Conservation (phyloP, 129 eudicot species). For the Logfia minima region DNA sequence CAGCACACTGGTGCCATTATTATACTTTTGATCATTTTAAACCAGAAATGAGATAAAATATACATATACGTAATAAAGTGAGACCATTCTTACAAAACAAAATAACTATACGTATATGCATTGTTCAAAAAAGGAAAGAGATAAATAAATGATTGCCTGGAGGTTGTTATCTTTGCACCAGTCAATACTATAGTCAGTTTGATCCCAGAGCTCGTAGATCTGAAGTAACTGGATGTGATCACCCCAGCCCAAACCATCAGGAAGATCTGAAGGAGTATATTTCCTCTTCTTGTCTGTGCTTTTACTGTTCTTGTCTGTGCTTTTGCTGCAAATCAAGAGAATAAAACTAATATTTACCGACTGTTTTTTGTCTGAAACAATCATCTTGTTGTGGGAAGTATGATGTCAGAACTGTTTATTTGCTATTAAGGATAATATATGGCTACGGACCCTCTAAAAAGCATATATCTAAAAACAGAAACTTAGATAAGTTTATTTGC, state of each 20-base stretch:
- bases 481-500: background rate
- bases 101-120: background rate
- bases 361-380: background rate
- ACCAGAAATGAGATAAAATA: background rate
- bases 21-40: background rate
- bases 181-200: constrained; percentile 57
- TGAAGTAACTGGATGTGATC: constrained; percentile 96
- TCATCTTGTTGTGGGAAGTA: background rate
- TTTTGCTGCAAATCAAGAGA: constrained; percentile 50
- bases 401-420: background rate
- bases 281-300: constrained; percentile 79
- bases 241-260: constrained; percentile 89
- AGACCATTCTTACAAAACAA: constrained; percentile 9
- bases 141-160: constrained; percentile 47
- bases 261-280: constrained; percentile 64
- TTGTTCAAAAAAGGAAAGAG: background rate
- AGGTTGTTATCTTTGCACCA: constrained; percentile 90
- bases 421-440: constrained; percentile 4
- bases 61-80: background rate
- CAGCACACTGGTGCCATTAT: background rate
- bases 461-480: constrained; percentile 4
- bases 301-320: constrained; percentile 75
- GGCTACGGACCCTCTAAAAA: constrained; percentile 2
- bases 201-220: constrained; percentile 87
- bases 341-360: background rate